Percentiles rank a stretch among this genome's conserved stretches.
Conservation (phyloP, 1,284 basidiomycete genomes). For the Cerrena zonata region DNA sequence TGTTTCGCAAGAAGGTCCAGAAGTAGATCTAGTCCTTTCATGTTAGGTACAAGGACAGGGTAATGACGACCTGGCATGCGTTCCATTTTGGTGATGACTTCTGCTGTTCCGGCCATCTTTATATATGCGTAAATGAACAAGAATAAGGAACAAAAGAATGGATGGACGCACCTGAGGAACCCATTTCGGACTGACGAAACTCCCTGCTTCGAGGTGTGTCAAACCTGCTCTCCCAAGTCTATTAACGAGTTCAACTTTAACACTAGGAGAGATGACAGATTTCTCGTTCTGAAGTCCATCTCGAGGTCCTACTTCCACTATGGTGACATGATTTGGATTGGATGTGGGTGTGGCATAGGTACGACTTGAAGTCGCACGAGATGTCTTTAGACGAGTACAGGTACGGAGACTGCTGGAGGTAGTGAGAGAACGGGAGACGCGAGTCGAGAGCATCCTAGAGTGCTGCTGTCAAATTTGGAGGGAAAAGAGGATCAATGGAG, state of each 20-base stretch:
- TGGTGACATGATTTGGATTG: constrained; percentile 45
- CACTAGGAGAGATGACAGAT: constrained; percentile 61
- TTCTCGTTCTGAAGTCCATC: constrained; percentile 94
- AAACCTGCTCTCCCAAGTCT: constrained; percentile 69
- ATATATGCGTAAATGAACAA: no score
- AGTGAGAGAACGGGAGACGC: not conserved
- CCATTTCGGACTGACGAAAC: constrained; percentile 91
- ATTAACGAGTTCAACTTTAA: constrained; percentile 81
- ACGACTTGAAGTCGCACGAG: not conserved
- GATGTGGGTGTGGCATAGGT: constrained; percentile 13
- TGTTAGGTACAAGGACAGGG: constrained; percentile 84
- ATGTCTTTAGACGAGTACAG: not conserved
- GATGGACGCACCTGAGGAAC: constrained; percentile 86
- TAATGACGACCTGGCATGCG: constrained; percentile 57
- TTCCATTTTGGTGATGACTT: constrained; percentile 59
- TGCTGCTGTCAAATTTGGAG: not conserved
- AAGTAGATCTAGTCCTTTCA: constrained; percentile 69
- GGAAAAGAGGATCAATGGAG: not conserved
- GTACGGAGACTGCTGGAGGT: not conserved
- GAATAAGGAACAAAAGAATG: no score
- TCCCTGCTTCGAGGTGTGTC: constrained; percentile 78
- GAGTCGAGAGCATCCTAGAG: not conserved
- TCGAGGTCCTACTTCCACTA: constrained; percentile 89
- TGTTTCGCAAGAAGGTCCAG: constrained; percentile 44
- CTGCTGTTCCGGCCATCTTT: constrained; percentile 82